Evolutionary conservation across 148 eudicot genomes (phyloP), one percentile per base, ranked within the genome.

Genomic region (Rheum nobile): DNA sequence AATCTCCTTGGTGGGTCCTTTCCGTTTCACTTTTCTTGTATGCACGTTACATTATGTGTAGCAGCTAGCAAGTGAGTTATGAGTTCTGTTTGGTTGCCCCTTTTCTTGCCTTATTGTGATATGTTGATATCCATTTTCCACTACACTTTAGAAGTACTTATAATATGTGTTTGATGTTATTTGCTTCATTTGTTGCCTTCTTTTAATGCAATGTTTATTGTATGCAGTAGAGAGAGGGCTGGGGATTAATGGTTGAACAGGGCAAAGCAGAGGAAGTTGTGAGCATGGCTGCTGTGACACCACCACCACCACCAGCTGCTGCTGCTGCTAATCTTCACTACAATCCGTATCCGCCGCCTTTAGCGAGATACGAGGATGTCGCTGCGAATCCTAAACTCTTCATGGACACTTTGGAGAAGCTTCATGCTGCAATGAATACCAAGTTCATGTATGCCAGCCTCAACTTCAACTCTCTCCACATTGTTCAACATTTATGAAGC

Each of bases 391-490:
- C 81, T 32, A 84, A 83, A 75, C 87, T 88, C 26, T 96, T 96
- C 74, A 82, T 86, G 84, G 86, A 82, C 44, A 83, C 94, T 72
- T 65, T 96, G 35, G 83, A 87, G 83, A 92, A 88, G 78, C 91
- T 90, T 42, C 97, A 96, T 84, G 84, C 88, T 77, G 52, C 80
- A 0, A 87, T 96, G 99, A 90, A 91, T 50, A 87, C 97, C 75
- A 96, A 96, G 75, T 96, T 96, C 84, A 92, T 90, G 99, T 95
- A 82, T 76, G 98, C 88, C 79, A 76, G 84, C 57, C 54, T 34
- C 44, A 16, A 11, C 11, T 39, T 31, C 32, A 19, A 34, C 4
- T 39, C 16, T 61, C 22, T 0, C 22, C 7, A n/a, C 14, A 4
- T 21, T 68, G 9, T n/a, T 32, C 9, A n/a, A n/a, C n/a, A n/a